Evolutionary conservation across 73 alveolate species (phyloP).

Genomic region (Tetrahymena malaccensis): DNA sequence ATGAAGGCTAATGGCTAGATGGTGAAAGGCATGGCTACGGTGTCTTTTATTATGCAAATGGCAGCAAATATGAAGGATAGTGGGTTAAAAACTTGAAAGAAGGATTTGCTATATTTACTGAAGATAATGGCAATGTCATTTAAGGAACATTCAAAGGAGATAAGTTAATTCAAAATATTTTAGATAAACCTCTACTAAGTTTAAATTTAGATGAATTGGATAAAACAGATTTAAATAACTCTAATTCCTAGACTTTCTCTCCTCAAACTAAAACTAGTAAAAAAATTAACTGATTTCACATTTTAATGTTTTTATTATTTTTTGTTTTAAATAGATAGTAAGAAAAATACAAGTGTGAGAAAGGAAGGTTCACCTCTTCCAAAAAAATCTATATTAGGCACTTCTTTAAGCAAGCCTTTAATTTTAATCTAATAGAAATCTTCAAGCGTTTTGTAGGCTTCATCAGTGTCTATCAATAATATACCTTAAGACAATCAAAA

Average conservation of each 20-base stretch:
- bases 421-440: background rate
- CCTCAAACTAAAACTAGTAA: background rate
- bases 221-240: background rate
- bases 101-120: conserved; percentile 91
- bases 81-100: conserved; percentile 89
- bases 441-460: background rate
- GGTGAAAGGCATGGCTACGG: conserved; percentile 98
- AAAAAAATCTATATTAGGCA: background rate
- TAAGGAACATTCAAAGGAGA: conserved; percentile 92
- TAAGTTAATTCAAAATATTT: conserved; percentile 70
- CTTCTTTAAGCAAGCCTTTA: background rate
- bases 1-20: conserved; percentile 95
- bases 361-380: background rate
- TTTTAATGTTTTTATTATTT: no score
- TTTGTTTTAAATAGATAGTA: background rate
- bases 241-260: background rate
- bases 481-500: background rate
- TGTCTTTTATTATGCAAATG: conserved; percentile 93
- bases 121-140: conserved; percentile 93
- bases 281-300: background rate
- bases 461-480: background rate
- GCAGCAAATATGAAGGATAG: conserved; percentile 96
- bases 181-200: background rate
- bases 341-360: background rate
- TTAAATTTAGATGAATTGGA: background rate